Conservation (phyloP, 1,284 basidiomycete species). For the Pholiota adiposa region DNA sequence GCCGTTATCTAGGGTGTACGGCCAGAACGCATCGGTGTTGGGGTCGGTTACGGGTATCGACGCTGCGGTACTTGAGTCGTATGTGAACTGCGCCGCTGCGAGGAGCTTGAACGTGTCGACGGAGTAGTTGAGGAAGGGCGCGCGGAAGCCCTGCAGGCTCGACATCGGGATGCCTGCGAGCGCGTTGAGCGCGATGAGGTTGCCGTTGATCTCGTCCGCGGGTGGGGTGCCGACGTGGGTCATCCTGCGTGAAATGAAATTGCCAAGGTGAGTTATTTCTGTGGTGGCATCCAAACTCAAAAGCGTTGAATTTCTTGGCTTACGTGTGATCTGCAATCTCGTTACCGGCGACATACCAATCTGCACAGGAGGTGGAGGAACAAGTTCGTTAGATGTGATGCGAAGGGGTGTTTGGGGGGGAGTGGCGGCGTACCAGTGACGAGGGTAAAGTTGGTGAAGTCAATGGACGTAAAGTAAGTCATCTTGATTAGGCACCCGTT, state of each 20-base stretch:
- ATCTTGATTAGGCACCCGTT: conserved; percentile 81
- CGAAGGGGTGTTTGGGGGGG: no score
- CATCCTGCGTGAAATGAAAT: conserved; percentile 72
- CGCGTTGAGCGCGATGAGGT: conserved; percentile 80
- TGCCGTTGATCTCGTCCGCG: conserved; percentile 74
- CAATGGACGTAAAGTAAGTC: conserved; percentile 76
- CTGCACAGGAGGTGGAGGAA: conserved; percentile 32
- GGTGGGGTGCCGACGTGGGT: conserved; percentile 76
- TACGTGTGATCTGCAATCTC: conserved; percentile 89
- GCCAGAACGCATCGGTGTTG: conserved; percentile 78
- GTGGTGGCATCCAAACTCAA: conserved; percentile 1
- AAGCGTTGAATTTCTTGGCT: conserved; percentile 26
- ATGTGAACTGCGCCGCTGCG: conserved; percentile 64
- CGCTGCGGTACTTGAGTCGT: conserved; percentile 72
- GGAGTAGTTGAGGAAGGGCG: conserved; percentile 77
- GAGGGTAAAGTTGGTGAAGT: conserved; percentile 80
- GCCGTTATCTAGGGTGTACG: conserved; percentile 75
- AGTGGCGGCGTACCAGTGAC: conserved; percentile 70
- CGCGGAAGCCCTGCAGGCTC: conserved; percentile 77
- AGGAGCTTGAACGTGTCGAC: conserved; percentile 65
- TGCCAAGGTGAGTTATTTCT: conserved; percentile 10
- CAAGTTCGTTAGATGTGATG: no score
- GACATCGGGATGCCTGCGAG: conserved; percentile 78
- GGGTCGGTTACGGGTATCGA: conserved; percentile 72
- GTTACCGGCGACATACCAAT: conserved; percentile 85